A percentile compares a stretch with the other conserved stretches of the same genome.
phyloP scores from a whole-genome alignment of 805 yeast genomes.

The Lipomyces japonicus region DNA sequence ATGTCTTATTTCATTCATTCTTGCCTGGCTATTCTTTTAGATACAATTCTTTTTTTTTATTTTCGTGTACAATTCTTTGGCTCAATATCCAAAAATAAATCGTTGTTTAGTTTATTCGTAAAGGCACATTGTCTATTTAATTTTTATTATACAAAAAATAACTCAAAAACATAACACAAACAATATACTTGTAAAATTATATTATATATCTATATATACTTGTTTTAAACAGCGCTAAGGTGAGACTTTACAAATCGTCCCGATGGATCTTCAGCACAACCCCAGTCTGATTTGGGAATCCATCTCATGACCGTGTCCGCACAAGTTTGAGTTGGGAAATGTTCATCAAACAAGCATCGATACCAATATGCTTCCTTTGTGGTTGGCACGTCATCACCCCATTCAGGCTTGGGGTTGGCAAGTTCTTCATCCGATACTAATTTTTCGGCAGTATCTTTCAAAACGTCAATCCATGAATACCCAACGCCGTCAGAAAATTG shows the following conservation, averaged over 20 bases:
- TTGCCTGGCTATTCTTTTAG: conserved; percentile 71
- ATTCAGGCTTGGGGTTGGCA: conserved; percentile 84
- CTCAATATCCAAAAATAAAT: no score
- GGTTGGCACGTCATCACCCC: conserved; percentile 94
- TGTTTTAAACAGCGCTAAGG: conserved; percentile 55
- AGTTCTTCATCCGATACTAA: conserved; percentile 85
- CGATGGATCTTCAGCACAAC: conserved; percentile 97
- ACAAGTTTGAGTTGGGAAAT: conserved; percentile 87
- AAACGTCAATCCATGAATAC: conserved; percentile 97
- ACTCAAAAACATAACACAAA: no score
- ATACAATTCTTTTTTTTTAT: no score
- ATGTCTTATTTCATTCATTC: conserved; percentile 52
- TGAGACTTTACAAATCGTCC: conserved; percentile 95
- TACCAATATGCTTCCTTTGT: conserved; percentile 99
- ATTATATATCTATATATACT: neutral
- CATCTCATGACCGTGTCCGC: conserved; percentile 98
- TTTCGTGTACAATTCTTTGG: no score
- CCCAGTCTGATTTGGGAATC: conserved; percentile 99
- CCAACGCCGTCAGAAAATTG: conserved; percentile 99
- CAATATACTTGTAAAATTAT: no score
- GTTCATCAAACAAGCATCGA: conserved; percentile 91
- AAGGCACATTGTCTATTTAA: no score
- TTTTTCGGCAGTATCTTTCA: conserved; percentile 91
- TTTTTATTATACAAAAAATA: no score
- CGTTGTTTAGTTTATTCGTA: no score